Conservation (phyloP, 257 asterid species). For the Scutellaria baicalensis region DNA sequence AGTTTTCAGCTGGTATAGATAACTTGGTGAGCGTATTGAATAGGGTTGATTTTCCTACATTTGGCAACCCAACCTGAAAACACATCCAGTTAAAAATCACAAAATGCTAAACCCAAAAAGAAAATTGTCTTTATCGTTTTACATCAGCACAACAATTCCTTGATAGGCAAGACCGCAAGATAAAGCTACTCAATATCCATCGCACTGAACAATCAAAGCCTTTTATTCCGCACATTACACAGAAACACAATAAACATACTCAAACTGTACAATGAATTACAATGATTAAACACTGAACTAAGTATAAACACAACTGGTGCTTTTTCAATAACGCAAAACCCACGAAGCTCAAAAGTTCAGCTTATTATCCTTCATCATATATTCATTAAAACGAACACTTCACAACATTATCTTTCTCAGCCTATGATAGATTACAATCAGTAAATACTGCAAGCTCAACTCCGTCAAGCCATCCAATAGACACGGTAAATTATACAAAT, state of each 20-base stretch:
- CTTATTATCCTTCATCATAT: background rate
- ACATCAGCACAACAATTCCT: background rate
- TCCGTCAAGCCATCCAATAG: background rate
- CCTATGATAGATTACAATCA: background rate
- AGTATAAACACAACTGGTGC: background rate
- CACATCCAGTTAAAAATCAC: background rate
- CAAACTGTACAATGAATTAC: background rate
- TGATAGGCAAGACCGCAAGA: background rate
- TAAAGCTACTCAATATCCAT: background rate
- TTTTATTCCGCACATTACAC: background rate
- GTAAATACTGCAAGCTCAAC: background rate
- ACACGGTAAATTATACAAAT: background rate
- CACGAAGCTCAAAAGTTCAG: background rate
- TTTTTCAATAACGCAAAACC: background rate
- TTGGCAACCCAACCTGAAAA: constrained; percentile 96
- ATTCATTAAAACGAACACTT: background rate
- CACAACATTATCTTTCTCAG: background rate
- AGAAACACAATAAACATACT: background rate
- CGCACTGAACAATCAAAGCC: background rate
- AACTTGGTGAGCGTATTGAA: constrained; percentile 96
- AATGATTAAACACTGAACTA: background rate
- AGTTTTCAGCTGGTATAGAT: constrained; percentile 95
- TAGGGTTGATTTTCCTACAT: constrained; percentile 95
- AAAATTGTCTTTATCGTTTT: background rate
- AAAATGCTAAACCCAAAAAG: background rate